Evolutionary conservation across 1,284 basidiomycete genomes (phyloP).

Genomic region (Trichosporon coremiiforme): DNA sequence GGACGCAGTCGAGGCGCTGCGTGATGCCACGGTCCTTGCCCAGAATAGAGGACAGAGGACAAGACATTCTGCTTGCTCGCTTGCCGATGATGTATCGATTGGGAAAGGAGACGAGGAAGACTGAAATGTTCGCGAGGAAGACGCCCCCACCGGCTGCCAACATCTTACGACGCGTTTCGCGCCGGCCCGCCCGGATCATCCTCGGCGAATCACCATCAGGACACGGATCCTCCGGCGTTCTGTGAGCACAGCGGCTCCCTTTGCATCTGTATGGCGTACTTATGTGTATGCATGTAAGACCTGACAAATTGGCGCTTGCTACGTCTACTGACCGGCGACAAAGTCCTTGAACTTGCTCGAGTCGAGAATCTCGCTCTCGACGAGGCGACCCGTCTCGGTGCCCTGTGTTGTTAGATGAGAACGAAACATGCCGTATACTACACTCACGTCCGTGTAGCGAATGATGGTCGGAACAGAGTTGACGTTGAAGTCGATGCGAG

Average conservation of each 20-base stretch:
- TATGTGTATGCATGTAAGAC: neutral
- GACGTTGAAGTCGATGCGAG: slow-evolving; percentile 68
- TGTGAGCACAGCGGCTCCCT: neutral
- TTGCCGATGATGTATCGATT: neutral
- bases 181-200: neutral
- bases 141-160: neutral
- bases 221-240: neutral
- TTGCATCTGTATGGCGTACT: neutral
- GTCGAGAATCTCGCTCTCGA: slow-evolving; percentile 62
- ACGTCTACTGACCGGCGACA: slow-evolving; percentile 15
- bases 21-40: neutral
- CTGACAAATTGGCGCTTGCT: neutral
- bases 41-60: neutral
- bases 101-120: neutral
- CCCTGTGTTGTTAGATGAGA: slow-evolving; percentile 55
- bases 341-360: slow-evolving; percentile 40
- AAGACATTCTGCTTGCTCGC: neutral
- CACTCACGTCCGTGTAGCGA: slow-evolving; percentile 66
- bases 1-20: neutral
- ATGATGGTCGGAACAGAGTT: slow-evolving; percentile 72
- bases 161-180: slow-evolving; percentile 9
- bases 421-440: neutral
- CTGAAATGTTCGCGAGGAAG: slow-evolving; percentile 3
- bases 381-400: slow-evolving; percentile 63
- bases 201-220: neutral